Evolutionary conservation across 2,329 filamentous ascomycete species (phyloP).

Genomic region (Colletotrichum tanaceti): DNA sequence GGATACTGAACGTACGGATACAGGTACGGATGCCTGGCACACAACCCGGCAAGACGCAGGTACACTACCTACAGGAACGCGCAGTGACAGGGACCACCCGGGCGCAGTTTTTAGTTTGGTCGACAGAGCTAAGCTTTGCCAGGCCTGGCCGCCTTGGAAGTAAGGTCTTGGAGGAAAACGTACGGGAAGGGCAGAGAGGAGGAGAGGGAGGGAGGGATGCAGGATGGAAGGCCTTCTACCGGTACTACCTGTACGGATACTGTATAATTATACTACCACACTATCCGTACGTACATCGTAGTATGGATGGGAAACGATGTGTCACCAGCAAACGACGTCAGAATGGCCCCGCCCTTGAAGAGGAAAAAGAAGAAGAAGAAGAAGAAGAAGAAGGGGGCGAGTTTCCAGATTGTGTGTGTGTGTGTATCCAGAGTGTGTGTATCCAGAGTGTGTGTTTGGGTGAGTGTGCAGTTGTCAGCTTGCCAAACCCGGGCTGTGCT

Average conservation of each 20-base stretch:
- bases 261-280: too few species aligned
- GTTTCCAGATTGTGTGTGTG: background rate
- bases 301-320: background rate
- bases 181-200: background rate
- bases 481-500: conserved; percentile 22
- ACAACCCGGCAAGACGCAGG: conserved; percentile 31
- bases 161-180: background rate
- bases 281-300: too few species aligned
- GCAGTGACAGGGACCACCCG: conserved; percentile 2
- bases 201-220: background rate
- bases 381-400: background rate
- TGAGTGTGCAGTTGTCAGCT: conserved; percentile 16
- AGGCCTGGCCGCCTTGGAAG: conserved; percentile 1
- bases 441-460: too few species aligned
- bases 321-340: conserved; percentile 32
- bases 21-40: too few species aligned
- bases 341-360: conserved; percentile 5
- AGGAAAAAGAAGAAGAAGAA: too few species aligned
- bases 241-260: too few species aligned
- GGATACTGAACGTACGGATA: too few species aligned
- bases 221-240: background rate
- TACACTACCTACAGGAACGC: conserved; percentile 33
- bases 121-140: background rate
- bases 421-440: too few species aligned
- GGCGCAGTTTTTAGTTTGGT: background rate